Evolutionary conservation across 2,329 filamentous ascomycete genomes (phyloP), one percentile per base, ranked within the genome.

Genomic region (Rhynchosporium secalis): DNA sequence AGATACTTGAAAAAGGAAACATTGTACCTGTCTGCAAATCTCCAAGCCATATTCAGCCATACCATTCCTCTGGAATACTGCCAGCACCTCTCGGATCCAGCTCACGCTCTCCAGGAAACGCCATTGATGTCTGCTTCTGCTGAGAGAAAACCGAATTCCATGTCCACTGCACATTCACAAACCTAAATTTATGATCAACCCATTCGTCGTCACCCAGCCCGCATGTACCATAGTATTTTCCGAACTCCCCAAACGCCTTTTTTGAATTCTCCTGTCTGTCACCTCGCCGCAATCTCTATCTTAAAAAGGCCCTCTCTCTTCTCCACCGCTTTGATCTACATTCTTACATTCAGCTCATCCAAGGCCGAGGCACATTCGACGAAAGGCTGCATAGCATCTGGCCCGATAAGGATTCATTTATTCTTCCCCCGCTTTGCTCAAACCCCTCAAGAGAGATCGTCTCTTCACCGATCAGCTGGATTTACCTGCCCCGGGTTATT

Each of bases 71-170:
- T 52, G 49, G 49, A 52, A 36, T 31, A 49, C 46, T 45, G 46
- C 52, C 46, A 65, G 56, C 33, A 58, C 36, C 33, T 58, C 45
- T 51, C 46, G 52, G 33, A 43, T 40, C 15, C 49, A 52, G 49
- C 49, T 38, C 13, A 33, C 33, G 51, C 54, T 60, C 65, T 67
- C 63, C 57, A 64, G 63, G 65, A 65, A n/a, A 58, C 65, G 61
- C 58, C 60, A 60, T 63, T 57, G 52, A 60, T 20, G 43, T 64
- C 62, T 45, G 45, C 62, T 63, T 60, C 43, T 60, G 40, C 52
- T 49, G 36, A 20, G 57, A 47, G 59, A 63, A 49, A 45, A 26
- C 60, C 41, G 52, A 45, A 31, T 51, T 56, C 51, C 13, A 40
- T 58, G 40, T 54, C 46, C 43, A 31, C 36, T 10, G 28, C 31